Evolutionary conservation across 1,284 basidiomycete species (phyloP), one percentile per base, ranked within the genome.

Genomic region (Microbotryum lychnidis-dioicae): DNA sequence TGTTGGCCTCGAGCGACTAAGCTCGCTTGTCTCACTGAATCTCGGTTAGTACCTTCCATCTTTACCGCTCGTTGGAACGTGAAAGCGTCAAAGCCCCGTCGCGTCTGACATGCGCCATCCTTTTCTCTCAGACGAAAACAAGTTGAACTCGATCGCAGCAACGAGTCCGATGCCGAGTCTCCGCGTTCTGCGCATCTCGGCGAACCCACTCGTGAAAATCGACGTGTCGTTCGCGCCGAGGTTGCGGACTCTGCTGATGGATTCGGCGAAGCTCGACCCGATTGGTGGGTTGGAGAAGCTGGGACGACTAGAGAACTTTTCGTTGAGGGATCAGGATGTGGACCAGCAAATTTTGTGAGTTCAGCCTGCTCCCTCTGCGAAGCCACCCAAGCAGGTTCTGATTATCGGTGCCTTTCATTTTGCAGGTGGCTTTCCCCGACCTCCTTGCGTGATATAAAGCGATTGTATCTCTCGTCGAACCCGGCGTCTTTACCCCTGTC

Each of bases 391-490:
- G 9, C 47, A 61, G 10, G 37, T 18, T 3, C 27, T 27, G 21
- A 47, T 52, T 51, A 47, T 48, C 31, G 16, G 4, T 25, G 1
- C 50, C 51, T 52, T n/a, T 10, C n/a, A 4, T n/a, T 12, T 20
- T 8, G 18, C 54, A 73, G 73, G 27, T 63, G 66, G 4, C 74
- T 82, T 54, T 79, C 83, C 68, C 82, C 83, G 63, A 81, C 83
- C 64, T 86, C 91, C 74, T 81, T 96, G 70, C 84, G 89, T 71
- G 88, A 92, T 77, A 84, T 91, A 68, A 92, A 92, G 77, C 83
- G 94, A 53, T 78, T 98, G 70, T 98, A 97, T 79, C 82, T 97
- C 56, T 93, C 90, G 64, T 91, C 91, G 87, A 78, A 76, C 84
- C 80, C 72, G 5, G 18, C 37, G 37, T 42, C 37, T 16, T 65